Evolutionary conservation across 2,329 filamentous ascomycete genomes (phyloP).

Genomic region (Aspergillus ruber): DNA sequence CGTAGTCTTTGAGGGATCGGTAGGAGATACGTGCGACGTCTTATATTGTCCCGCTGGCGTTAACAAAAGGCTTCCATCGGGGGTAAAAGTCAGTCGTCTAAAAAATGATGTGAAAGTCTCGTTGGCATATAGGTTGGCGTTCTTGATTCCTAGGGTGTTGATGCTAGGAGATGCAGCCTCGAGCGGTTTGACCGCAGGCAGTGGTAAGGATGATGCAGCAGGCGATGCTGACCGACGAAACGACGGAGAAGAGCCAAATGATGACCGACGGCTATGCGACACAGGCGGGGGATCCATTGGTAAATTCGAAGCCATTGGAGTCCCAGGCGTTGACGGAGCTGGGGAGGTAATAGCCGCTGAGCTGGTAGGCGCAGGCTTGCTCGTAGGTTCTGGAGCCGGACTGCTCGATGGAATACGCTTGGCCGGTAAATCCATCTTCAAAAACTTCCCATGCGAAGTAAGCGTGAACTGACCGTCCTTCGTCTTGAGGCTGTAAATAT

Average conservation of each 20-base stretch:
- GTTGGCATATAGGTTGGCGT: slow-evolving; percentile 88
- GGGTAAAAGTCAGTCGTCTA: slow-evolving; percentile 84
- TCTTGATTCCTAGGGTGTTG: slow-evolving; percentile 63
- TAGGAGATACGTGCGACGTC: slow-evolving; percentile 61
- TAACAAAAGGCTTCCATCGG: slow-evolving; percentile 86
- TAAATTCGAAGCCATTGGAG: slow-evolving; percentile 77
- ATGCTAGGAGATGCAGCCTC: slow-evolving; percentile 75
- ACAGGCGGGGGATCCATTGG: slow-evolving; percentile 96
- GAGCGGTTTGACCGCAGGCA: slow-evolving; percentile 92
- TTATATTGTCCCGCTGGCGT: slow-evolving; percentile 96
- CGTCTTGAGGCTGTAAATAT: slow-evolving; percentile 92
- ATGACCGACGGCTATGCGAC: slow-evolving; percentile 88
- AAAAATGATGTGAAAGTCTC: slow-evolving; percentile 98
- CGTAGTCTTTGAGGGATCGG: slow-evolving; percentile 62
- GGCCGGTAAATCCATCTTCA: slow-evolving; percentile 88
- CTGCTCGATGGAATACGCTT: slow-evolving; percentile 86
- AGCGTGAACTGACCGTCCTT: slow-evolving; percentile 95
- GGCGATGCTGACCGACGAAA: slow-evolving; percentile 83
- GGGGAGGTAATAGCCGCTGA: slow-evolving; percentile 66
- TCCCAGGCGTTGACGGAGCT: slow-evolving; percentile 83
- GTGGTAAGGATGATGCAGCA: slow-evolving; percentile 74
- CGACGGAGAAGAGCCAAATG: slow-evolving; percentile 72
- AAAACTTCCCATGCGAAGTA: slow-evolving; percentile 69
- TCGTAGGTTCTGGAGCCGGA: slow-evolving; percentile 72
- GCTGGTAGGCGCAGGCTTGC: slow-evolving; percentile 27